phyloP scores from a whole-genome alignment of 306 rosid species.

The Crotalaria pallida region DNA sequence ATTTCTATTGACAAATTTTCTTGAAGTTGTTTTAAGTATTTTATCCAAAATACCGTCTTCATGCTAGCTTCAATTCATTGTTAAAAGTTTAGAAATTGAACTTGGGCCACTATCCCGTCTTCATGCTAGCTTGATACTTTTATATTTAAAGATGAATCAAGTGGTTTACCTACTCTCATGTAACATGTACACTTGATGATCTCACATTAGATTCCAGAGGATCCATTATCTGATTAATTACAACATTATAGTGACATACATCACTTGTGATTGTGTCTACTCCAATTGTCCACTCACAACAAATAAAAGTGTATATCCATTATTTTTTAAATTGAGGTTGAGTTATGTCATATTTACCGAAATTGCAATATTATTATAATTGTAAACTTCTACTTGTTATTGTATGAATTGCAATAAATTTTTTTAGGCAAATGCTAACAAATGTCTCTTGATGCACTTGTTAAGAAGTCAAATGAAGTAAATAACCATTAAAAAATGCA shows the following conservation, averaged over 20 bases:
- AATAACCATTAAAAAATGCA: too few relatives aligned
- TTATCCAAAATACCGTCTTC: background rate
- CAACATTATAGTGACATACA: background rate
- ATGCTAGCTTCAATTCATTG: background rate
- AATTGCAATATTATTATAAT: too few relatives aligned
- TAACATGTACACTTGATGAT: background rate
- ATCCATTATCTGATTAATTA: background rate
- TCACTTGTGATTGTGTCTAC: background rate
- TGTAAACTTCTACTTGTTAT: too few relatives aligned
- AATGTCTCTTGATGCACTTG: too few relatives aligned
- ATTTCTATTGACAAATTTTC: background rate
- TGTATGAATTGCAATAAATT: too few relatives aligned
- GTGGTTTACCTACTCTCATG: background rate
- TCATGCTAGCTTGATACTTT: background rate
- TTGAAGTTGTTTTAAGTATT: slow-evolving; percentile 1
- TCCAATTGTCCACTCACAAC: background rate
- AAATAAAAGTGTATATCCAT: background rate
- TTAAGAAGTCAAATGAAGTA: too few relatives aligned
- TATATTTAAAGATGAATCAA: background rate
- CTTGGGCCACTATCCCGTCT: background rate
- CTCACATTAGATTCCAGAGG: background rate
- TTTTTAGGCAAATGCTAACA: too few relatives aligned
- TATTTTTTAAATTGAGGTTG: too few relatives aligned
- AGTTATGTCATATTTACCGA: too few relatives aligned
- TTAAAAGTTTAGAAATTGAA: background rate